Evolutionary conservation across 2,329 filamentous ascomycete genomes (phyloP).

Genomic region (Phialophora chinensis): DNA sequence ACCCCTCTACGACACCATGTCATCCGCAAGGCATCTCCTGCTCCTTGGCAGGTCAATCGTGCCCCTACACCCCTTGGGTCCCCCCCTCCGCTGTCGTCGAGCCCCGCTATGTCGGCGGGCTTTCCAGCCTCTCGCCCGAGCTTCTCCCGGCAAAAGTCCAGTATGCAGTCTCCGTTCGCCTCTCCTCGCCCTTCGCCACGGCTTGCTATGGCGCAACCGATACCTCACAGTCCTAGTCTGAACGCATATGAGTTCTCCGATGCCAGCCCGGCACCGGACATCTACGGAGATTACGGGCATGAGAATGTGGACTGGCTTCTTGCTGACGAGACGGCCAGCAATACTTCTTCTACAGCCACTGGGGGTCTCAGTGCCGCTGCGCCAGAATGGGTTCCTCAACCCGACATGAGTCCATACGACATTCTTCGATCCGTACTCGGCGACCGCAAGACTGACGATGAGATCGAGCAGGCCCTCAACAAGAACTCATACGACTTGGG

Average conservation of each 20-base stretch:
- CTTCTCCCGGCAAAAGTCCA: constrained; percentile 64
- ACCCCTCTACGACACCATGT: constrained; percentile 87
- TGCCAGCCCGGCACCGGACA: constrained; percentile 77
- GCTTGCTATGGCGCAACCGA: constrained; percentile 87
- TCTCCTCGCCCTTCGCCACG: constrained; percentile 92
- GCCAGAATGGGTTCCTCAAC: constrained; percentile 78
- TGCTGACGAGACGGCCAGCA: constrained; percentile 81
- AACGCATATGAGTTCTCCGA: constrained; percentile 97
- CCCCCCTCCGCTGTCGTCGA: constrained; percentile 79
- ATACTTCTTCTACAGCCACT: constrained; percentile 74
- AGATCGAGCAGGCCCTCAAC: constrained; percentile 89
- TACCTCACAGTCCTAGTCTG: constrained; percentile 90
- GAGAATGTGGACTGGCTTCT: constrained; percentile 98
- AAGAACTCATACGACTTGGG: constrained; percentile 91
- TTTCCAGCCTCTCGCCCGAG: constrained; percentile 74
- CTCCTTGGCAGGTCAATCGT: constrained; percentile 83
- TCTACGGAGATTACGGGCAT: constrained; percentile 86
- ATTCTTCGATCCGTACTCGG: constrained; percentile 95
- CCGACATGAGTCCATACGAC: constrained; percentile 97
- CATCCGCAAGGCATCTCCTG: constrained; percentile 87
- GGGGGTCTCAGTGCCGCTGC: constrained; percentile 76
- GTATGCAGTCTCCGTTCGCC: constrained; percentile 75
- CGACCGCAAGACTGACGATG: constrained; percentile 86
- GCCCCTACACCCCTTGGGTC: constrained; percentile 79
- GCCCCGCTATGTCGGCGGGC: constrained; percentile 77